These are phyloP conservation scores for Metschnikowia reukaufii DNA, from an alignment of 805 yeast genomes.

Conservation along the genomic window DNA sequence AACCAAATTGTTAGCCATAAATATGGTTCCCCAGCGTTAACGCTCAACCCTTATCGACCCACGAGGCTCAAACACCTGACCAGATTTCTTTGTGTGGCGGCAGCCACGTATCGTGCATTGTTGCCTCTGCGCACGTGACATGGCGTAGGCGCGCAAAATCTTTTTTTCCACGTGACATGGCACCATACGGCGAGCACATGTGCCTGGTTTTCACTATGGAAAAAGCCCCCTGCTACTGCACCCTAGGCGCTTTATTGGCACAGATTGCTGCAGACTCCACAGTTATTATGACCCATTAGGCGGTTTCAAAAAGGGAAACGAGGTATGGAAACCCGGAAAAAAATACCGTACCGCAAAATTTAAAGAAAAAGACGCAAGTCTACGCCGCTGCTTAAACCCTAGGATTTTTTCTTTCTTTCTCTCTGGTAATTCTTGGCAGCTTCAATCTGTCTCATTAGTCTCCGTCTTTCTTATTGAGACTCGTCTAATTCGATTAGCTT, in stretches of 20 bases:
- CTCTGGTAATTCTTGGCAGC: not conserved
- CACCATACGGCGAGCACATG: conserved; percentile 5
- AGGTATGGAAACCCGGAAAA: not conserved
- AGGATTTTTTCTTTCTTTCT: not conserved
- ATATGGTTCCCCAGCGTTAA: no score
- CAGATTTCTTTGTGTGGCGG: no score
- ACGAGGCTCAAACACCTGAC: no score
- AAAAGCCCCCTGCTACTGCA: not conserved
- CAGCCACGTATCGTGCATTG: not conserved
- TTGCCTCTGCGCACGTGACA: conserved; percentile 14
- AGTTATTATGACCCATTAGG: conserved; percentile 6
- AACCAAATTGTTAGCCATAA: no score
- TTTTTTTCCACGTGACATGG: conserved; percentile 16
- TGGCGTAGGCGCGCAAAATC: conserved; percentile 5
- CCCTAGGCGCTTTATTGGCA: conserved; percentile 1
- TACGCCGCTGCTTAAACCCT: not conserved
- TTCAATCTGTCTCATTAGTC: not conserved
- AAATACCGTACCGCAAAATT: not conserved
- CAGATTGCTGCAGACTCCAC: conserved; percentile 10
- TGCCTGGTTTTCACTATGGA: not conserved
- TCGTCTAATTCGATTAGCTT: not conserved
- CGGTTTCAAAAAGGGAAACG: not conserved
- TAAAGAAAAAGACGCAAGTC: not conserved
- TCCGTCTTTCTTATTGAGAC: not conserved
- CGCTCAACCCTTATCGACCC: no score